Evolutionary conservation across 352 stramenopile species (phyloP), one percentile per base, ranked within the genome.

Genomic region (Phytophthora sp.): DNA sequence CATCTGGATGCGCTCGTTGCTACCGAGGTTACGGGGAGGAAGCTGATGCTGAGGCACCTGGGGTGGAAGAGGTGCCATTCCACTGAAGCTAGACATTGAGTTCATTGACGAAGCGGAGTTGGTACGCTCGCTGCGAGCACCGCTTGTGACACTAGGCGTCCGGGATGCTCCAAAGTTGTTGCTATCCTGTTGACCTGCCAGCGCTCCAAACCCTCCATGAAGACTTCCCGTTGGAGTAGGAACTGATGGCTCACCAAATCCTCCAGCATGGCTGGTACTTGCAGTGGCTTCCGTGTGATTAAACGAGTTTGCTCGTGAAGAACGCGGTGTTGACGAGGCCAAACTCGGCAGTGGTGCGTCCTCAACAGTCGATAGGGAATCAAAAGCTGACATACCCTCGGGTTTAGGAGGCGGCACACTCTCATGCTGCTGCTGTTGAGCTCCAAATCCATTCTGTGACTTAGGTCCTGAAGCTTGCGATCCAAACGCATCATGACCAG

Each of bases 371-470:
- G 76, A 75, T 1, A 93, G 50, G 1, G 69, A 72, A 4, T 77
- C 84, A 57, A 91, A 93, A 12, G 84, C 78, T 24, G 84, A 84
- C 66, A 80, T 82, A 7, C 79, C 64, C 26, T 87, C 72, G 15
- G 57, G 48, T 23, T 77, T 68, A 1, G 31, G 74, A 34, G 55
- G 28, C 15, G 54, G n/a, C 17, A 44, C 35, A 32, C 17, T 53
- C 31, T 59, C 35, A 44, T 69, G 58, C 46, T 72, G 62, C 20
- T 35, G 54, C 31, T 65, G 38, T 18, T 45, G 38, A 30, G 20
- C 24, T 15, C 31, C 23, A 37, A 69, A 64, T 15, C 61, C 56
- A 41, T 57, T 70, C 26, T 67, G 62, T 1, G 72, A 75, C 8
- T 46, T 10, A 52, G 43, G 21, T 37, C 9, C 53, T 64, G 63